Conservation (phyloP, 169 alveolate species). For the Perkinsus olseni region DNA sequence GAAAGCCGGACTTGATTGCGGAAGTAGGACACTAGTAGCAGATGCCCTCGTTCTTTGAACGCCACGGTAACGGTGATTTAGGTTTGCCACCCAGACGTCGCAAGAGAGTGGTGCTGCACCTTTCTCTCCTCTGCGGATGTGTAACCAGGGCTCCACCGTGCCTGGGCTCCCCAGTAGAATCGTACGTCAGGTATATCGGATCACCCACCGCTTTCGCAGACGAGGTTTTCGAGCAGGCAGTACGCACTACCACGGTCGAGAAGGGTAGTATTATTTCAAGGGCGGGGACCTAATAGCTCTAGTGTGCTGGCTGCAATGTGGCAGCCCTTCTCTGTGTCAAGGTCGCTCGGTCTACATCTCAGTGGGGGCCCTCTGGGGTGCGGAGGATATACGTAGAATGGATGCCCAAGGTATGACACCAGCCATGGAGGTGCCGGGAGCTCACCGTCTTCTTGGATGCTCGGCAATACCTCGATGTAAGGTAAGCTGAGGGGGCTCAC, state of each 20-base stretch:
- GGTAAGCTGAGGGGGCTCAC: background rate
- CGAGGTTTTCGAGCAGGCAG: background rate
- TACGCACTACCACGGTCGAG: background rate
- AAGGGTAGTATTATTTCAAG: background rate
- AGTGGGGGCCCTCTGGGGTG: slow-evolving; percentile 8
- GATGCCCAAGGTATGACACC: too few relatives aligned
- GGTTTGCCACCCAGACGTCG: background rate
- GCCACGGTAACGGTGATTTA: background rate
- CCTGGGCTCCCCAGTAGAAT: background rate
- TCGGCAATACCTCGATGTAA: too few relatives aligned
- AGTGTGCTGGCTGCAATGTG: too few relatives aligned
- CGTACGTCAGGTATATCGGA: background rate
- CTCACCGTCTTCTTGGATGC: background rate
- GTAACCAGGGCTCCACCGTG: background rate
- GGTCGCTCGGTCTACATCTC: background rate
- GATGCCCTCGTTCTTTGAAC: background rate
- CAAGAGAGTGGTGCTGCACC: background rate
- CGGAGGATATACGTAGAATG: background rate
- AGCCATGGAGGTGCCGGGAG: too few relatives aligned
- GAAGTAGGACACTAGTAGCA: background rate
- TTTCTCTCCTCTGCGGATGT: background rate
- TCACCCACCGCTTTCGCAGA: slow-evolving; percentile 5
- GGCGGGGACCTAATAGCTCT: background rate
- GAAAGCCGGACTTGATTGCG: background rate
- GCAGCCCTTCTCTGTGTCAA: too few relatives aligned